These are phyloP conservation scores for Populus euphratica DNA, from an alignment of 345 rosid species.

Conservation along the genomic window DNA sequence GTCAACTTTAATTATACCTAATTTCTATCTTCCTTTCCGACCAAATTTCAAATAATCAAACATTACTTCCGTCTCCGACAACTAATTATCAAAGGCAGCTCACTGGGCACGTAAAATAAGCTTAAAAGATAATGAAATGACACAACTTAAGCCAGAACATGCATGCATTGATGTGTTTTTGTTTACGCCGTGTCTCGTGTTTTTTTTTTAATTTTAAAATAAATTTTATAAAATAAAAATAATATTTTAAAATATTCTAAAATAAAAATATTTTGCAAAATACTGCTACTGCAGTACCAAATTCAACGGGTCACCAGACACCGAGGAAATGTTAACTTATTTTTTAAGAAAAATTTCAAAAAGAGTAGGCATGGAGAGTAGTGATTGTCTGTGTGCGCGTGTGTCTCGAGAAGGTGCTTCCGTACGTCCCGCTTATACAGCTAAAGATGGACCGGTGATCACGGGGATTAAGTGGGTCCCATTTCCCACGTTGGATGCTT, in stretches of 20 bases:
- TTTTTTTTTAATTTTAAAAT: too few species aligned
- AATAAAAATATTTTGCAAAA: too few species aligned
- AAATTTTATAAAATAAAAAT: too few species aligned
- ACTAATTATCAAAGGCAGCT: slow-evolving; percentile 1
- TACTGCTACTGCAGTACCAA: too few species aligned
- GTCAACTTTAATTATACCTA: slow-evolving; percentile 15
- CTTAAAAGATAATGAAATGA: slow-evolving; percentile 14
- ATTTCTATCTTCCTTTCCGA: slow-evolving; percentile 2
- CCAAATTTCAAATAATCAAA: background rate
- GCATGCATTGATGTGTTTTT: background rate
- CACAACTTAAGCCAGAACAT: slow-evolving; percentile 4
- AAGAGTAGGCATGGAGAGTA: slow-evolving; percentile 15
- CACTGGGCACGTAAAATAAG: background rate
- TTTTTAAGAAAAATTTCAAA: background rate
- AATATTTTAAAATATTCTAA: too few species aligned
- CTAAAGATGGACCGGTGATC: slow-evolving; percentile 32
- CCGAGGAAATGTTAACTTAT: background rate
- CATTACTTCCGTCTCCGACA: background rate
- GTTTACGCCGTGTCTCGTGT: background rate
- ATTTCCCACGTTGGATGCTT: slow-evolving; percentile 24
- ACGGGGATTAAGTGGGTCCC: slow-evolving; percentile 39
- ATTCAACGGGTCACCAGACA: too few species aligned
- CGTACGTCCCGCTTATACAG: slow-evolving; percentile 27
- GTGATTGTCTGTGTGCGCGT: slow-evolving; percentile 34
- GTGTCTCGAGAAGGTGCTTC: slow-evolving; percentile 47